These are phyloP conservation scores for Xylaria sp. DNA, from an alignment of 2,329 filamentous ascomycete species.

Conservation along the genomic window DNA sequence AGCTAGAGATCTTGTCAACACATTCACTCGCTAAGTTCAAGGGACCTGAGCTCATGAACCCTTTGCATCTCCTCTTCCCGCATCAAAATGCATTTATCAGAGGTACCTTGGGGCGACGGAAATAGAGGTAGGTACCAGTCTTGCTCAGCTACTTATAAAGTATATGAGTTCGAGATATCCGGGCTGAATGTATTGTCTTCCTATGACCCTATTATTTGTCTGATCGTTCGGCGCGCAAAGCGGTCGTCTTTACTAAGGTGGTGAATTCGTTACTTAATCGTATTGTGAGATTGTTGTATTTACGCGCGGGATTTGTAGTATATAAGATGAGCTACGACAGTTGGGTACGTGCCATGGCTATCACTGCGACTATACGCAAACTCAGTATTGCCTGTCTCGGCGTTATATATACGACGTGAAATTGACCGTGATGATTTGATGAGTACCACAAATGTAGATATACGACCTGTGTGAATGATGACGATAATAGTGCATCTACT, in stretches of 20 bases:
- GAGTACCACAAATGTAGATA: not conserved
- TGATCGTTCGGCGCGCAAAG: too few species aligned
- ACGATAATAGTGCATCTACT: not conserved
- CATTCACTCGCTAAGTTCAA: conserved; percentile 40
- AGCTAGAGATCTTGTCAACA: conserved; percentile 23
- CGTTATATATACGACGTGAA: conserved; percentile 1
- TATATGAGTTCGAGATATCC: too few species aligned
- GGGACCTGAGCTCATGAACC: conserved; percentile 26
- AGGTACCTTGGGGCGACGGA: too few species aligned
- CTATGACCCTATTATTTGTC: not conserved
- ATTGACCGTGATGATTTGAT: not conserved
- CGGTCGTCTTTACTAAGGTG: not conserved
- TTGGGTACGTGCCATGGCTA: not conserved
- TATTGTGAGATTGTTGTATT: conserved; percentile 12
- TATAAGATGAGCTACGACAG: conserved; percentile 17
- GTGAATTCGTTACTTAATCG: not conserved
- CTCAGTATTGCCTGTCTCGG: conserved; percentile 5
- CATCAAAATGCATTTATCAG: not conserved
- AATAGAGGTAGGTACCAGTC: too few species aligned
- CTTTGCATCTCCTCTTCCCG: conserved; percentile 34
- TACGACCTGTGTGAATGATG: not conserved
- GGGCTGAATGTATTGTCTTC: not conserved
- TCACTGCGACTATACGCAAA: conserved; percentile 4
- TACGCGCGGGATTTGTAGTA: conserved; percentile 14
- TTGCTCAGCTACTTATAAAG: not conserved